phyloP scores from a whole-genome alignment of 768 basidiomycete genomes.

The Daedaleopsis nitida region DNA sequence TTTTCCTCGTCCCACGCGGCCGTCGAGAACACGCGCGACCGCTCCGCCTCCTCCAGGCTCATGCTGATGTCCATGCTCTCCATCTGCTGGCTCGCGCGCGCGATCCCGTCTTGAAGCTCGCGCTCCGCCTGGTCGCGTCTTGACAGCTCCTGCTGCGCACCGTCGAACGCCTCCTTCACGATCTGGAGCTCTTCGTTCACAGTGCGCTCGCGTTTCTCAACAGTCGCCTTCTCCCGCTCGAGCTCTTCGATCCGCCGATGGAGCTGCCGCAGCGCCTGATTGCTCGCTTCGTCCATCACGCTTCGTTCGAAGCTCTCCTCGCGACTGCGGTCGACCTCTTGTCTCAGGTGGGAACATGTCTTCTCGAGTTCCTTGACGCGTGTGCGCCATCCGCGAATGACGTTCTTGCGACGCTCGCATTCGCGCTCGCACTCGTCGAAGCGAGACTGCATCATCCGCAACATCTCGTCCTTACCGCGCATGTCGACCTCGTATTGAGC shows the following conservation, averaged over 20 bases:
- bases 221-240: slow-evolving; percentile 62
- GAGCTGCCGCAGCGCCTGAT: slow-evolving; percentile 76
- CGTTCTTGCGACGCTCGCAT: slow-evolving; percentile 55
- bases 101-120: slow-evolving; percentile 54
- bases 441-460: slow-evolving; percentile 58
- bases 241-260: slow-evolving; percentile 80
- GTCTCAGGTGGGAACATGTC: slow-evolving; percentile 68
- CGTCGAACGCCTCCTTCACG: slow-evolving; percentile 46
- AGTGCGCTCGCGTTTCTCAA: slow-evolving; percentile 31
- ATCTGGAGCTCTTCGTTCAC: slow-evolving; percentile 46
- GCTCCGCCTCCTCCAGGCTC: slow-evolving; percentile 38
- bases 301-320: slow-evolving; percentile 81
- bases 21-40: slow-evolving; percentile 37
- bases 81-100: slow-evolving; percentile 61
- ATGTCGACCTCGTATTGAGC: slow-evolving; percentile 79
- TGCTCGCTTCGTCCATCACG: slow-evolving; percentile 82
- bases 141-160: slow-evolving; percentile 46
- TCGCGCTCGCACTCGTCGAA: slow-evolving; percentile 61
- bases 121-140: slow-evolving; percentile 55
- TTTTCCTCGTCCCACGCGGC: slow-evolving; percentile 55
- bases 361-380: slow-evolving; percentile 74
- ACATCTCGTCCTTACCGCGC: slow-evolving; percentile 70
- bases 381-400: slow-evolving; percentile 69
- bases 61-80: slow-evolving; percentile 44
- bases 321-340: slow-evolving; percentile 84